Evolutionary conservation across 1,139 yeast species (phyloP).

Genomic region (Taiozyma sp.): DNA sequence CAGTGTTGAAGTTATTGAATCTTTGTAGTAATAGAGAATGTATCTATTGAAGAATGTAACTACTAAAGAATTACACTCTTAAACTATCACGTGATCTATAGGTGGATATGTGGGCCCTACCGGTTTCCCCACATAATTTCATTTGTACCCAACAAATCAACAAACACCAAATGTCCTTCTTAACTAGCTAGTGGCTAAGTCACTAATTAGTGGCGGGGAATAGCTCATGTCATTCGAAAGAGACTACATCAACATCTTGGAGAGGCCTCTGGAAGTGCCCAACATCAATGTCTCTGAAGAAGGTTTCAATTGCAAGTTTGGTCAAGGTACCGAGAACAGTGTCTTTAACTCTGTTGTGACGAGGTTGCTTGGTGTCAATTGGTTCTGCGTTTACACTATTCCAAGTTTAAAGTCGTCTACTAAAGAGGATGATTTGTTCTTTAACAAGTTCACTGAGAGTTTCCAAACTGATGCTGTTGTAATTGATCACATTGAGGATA

Average conservation of each 20-base stretch:
- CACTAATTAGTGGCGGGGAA: no score
- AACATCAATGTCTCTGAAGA: neutral
- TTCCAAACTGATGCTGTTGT: constrained; percentile 1
- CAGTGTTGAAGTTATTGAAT: no score
- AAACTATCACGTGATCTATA: no score
- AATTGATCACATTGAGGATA: constrained; percentile 1
- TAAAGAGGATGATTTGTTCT: neutral
- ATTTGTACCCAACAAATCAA: no score
- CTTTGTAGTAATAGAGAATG: no score
- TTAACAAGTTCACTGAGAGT: neutral
- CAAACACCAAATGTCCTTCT: no score
- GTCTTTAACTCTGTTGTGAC: neutral
- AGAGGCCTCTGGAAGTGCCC: neutral
- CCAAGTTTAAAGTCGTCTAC: neutral
- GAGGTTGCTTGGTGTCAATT: constrained; percentile 4
- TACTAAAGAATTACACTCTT: no score
- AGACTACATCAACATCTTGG: neutral
- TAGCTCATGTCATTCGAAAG: neutral
- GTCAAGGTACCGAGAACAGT: neutral
- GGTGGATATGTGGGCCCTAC: no score
- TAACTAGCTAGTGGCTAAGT: no score
- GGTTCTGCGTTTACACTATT: constrained; percentile 1
- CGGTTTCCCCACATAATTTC: no score
- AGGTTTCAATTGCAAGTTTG: no score
- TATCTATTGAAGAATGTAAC: no score